Evolutionary conservation across 2,329 filamentous ascomycete genomes (phyloP).

Genomic region (Phyllachora maydis): DNA sequence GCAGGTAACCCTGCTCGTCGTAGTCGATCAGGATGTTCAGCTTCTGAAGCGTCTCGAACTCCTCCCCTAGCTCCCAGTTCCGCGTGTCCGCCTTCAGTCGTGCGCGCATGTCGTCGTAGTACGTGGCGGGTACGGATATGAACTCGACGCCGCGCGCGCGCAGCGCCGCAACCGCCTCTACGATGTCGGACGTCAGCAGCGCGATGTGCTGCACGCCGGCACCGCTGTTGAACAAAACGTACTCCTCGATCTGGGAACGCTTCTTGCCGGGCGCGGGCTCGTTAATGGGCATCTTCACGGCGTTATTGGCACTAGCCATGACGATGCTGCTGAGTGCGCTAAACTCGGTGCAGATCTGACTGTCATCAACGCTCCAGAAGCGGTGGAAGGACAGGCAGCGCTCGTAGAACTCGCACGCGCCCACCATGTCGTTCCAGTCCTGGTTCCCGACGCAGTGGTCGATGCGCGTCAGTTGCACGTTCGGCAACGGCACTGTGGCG

Average conservation of each 20-base stretch:
- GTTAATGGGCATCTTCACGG: constrained; percentile 97
- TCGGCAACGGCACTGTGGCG: constrained; percentile 28
- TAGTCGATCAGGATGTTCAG: constrained; percentile 90
- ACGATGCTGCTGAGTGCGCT: constrained; percentile 75
- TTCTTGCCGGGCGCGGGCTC: constrained; percentile 81
- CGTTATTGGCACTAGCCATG: constrained; percentile 68
- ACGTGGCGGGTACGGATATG: constrained; percentile 71
- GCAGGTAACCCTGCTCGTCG: constrained; percentile 73
- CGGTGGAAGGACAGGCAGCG: constrained; percentile 79
- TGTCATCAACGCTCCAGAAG: constrained; percentile 94
- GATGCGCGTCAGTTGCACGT: constrained; percentile 50
- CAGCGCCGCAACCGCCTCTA: constrained; percentile 55
- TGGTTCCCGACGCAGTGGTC: constrained; percentile 98
- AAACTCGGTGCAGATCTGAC: constrained; percentile 81
- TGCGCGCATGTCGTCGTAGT: constrained; percentile 59
- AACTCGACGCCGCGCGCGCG: constrained; percentile 82
- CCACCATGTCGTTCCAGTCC: constrained; percentile 74
- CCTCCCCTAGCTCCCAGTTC: constrained; percentile 49
- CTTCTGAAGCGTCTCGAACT: constrained; percentile 54
- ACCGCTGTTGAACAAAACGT: constrained; percentile 74
- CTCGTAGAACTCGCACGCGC: constrained; percentile 57
- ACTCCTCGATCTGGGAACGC: constrained; percentile 88
- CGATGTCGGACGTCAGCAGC: constrained; percentile 62
- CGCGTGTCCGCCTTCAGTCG: constrained; percentile 45
- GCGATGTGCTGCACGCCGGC: constrained; percentile 89